Evolutionary conservation across 306 rosid species (phyloP), one percentile per base, ranked within the genome.

Genomic region (Ormosia emarginata): DNA sequence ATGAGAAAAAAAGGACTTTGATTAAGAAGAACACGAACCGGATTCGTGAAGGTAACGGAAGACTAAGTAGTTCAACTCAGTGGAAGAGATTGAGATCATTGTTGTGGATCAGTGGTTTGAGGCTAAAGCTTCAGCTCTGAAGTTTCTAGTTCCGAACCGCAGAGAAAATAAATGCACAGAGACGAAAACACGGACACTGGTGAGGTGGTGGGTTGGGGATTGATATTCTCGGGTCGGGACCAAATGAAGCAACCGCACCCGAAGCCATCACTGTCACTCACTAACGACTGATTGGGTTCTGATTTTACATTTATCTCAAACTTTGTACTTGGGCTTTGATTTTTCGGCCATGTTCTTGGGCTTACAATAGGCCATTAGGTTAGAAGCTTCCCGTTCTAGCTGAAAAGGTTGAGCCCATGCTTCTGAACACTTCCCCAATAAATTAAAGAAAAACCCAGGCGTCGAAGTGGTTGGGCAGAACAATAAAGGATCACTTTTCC

Each of bases 1-100:
- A 14, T 3, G 7, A 14, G 30, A 24, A 52, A 44, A 53, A 33
- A 55, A 5, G 0, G 46, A 34, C 11, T 36, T 3, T 1, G 57
- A 36, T 3, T 3, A 67, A 37, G 47, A 36, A 12, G 24, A 29
- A 17, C 11, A 18, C 1, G 34, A 29, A 83, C 91, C 93, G 82
- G 91, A 89, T 87, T 89, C 91, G 58, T 89, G 93, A 15, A 91
- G 90, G 79, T 87, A 89, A 52, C 90, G 93, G 80, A 91, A 89
- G 56, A 91, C 83, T 6, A 90, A 49, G 86, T 87, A 90, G 89
- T 91, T 91, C 53, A 91, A 68, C 63, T 91, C 94, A 69, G 66
- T 2, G 29, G 81, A 78, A 7, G 81, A 65, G 74, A 78, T 78
- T 18, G 81, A 65, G 66, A 78, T 83, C 94, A 90, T 90, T 57